Base-by-base conservation (phyloP, 345 rosid genomes). In the Turritis glabra region DNA sequence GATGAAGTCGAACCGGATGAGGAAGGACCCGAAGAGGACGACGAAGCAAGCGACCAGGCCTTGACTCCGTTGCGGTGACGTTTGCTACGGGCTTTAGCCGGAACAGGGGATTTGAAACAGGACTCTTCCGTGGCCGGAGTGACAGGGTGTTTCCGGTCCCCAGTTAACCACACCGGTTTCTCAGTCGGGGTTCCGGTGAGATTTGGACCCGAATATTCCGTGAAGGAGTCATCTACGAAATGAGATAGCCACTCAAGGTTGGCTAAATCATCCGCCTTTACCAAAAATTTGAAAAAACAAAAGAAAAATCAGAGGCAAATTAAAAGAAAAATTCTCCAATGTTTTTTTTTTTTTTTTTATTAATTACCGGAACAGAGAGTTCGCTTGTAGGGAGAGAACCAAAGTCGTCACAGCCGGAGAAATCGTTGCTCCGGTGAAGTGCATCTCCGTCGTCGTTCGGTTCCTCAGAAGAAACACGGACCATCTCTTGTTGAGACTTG, bases 201-300 rank as follows among this genome's bases (percentile, higher is more conserved):
- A 50, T 75, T 83, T 0, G 89, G 85, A 79, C 73, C 69, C 10
- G 77, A 72, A 59, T 77, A 8, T 62, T 86, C 92, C 63, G 88
- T 82, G 85, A 84, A 86, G 37, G 96, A 95, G 43, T 95, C 98
- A 50, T 95, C 99, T 3, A 95, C 99, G 55, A 95, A 92, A 80
- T 85, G 90, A 25, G 99, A 95, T 48, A 95, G 67, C 99, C 97
- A 95, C 60, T 91, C 97, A 8, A 94, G 91, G 76, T 83, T 78
- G 33, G 78, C 89, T 64, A 87, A 77, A 64, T 91, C 98, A 76
- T 90, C 97, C 51, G 77, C 83, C 98, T 94, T 82, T 18, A 56
- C 67, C 72, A 38, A 61, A n/a, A 54, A 23, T 5, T 8, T 0
- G 5, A 23, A 52, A 12, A 46, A 38, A 51, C 18, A 19, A 3